phyloP scores from a whole-genome alignment of 768 basidiomycete genomes.

The Termitomyces sp. region DNA sequence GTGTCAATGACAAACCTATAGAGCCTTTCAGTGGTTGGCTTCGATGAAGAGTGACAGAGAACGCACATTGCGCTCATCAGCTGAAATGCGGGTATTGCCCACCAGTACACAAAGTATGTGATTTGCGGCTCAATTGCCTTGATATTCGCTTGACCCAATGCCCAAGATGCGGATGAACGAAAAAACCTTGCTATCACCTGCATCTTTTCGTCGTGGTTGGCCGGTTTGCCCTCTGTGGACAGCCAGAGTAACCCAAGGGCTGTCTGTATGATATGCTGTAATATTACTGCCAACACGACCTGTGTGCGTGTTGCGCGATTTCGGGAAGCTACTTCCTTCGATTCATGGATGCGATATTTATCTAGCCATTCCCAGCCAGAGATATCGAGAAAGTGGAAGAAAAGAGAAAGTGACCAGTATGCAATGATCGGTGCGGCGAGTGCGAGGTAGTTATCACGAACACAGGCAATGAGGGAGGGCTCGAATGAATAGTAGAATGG shows the following conservation, averaged over 20 bases:
- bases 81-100: conserved; percentile 75
- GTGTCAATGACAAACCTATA: conserved; percentile 89
- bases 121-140: conserved; percentile 31
- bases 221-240: conserved; percentile 30
- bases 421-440: conserved; percentile 69
- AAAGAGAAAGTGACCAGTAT: conserved; percentile 78
- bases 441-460: conserved; percentile 70
- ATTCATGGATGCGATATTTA: conserved; percentile 84
- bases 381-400: conserved; percentile 82
- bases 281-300: conserved; percentile 74
- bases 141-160: conserved; percentile 37
- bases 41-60: not conserved
- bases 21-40: not conserved
- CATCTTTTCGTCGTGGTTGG: conserved; percentile 37
- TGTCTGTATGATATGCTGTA: conserved; percentile 88
- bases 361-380: conserved; percentile 74
- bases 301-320: conserved; percentile 69
- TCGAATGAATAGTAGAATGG: conserved; percentile 55
- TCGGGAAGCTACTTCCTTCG: conserved; percentile 63
- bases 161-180: conserved; percentile 26
- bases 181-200: conserved; percentile 35
- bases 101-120: conserved; percentile 83
- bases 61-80: conserved; percentile 80
- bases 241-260: conserved; percentile 66
- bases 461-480: conserved; percentile 39